Evolutionary conservation across 495 filamentous ascomycete genomes (phyloP), one percentile per base, ranked within the genome.

Genomic region (Bryoglossum gracile): DNA sequence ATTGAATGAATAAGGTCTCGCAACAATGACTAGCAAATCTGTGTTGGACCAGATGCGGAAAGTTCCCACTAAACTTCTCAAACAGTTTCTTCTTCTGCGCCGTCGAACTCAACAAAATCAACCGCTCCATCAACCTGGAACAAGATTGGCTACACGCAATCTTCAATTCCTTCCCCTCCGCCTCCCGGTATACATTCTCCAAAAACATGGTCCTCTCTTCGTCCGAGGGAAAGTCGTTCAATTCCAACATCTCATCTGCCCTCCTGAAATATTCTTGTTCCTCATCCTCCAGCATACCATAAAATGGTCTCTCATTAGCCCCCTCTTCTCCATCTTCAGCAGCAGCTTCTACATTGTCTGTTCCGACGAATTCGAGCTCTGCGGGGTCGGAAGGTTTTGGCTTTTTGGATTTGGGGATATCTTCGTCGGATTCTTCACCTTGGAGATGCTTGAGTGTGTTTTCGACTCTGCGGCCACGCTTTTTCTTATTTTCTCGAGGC

Each of bases 11-110:
- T 8, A 98, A 72, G 13, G 86, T 89, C 68, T 98, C 92, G 65
- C 91, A 96, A 62, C 90, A 97, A 67, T 98, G 92, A 43, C 87
- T 88, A 3, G 92, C 92, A 61, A 98, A 98, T 22, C 90, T 84
- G 64, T 98, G 92, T 58, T 92, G 89, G 18, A 95, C 78, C 23
- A 96, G 74, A 57, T 87, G 79, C 43, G 94, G 63, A 66, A 95
- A 96, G 59, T 97, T 84, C n/a, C 86, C 83, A 34, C 73, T 77
- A 60, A 97, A 95, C 38, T 83, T 84, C 47, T 74, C 74, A 63
- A 95, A 96, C 21, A 97, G 63, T 37, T 71, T 73, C 68, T 94
- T 94, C 54, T 96, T 80, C 65, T 98, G 94, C 24, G 67, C 68
- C 36, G 82, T 74, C 41, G 81, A 82, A 26, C 89, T 91, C 57